Conservation (phyloP, 202 grass and related monocot genomes). For the Panicum hallii region DNA sequence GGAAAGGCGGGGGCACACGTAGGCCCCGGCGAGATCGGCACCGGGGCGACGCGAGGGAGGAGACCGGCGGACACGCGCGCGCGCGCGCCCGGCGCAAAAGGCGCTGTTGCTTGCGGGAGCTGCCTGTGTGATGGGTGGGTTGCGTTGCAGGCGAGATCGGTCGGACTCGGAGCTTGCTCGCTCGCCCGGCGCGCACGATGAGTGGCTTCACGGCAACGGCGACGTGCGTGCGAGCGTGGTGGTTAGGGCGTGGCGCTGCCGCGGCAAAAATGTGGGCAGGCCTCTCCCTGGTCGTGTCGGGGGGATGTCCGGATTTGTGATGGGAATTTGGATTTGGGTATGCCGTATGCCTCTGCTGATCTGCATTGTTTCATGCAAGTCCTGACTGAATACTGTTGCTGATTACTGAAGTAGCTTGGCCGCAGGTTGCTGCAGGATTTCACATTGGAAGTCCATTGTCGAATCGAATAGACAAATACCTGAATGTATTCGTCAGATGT, state of each 20-base stretch:
- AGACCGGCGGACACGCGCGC: neutral
- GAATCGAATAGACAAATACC: neutral
- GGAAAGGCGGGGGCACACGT: neutral
- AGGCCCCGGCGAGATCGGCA: neutral
- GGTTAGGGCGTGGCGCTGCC: neutral
- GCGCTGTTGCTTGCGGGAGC: neutral
- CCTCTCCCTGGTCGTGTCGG: neutral
- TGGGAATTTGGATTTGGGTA: neutral
- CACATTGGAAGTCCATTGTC: neutral
- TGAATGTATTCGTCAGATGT: neutral
- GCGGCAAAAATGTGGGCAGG: neutral
- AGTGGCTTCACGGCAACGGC: slow-evolving; percentile 44
- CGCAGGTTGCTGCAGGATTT: neutral
- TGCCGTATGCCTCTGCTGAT: neutral
- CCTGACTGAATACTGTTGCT: neutral
- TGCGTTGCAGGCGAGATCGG: neutral
- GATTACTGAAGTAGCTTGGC: neutral
- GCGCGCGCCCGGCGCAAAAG: neutral
- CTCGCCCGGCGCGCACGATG: neutral
- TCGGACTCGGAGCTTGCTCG: neutral
- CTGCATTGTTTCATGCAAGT: neutral
- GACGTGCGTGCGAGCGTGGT: neutral
- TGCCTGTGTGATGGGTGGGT: neutral
- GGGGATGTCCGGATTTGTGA: neutral
- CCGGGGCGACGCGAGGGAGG: neutral